phyloP scores from a whole-genome alignment of 192 early-diverging fungal species.

The Coemansia sp. region DNA sequence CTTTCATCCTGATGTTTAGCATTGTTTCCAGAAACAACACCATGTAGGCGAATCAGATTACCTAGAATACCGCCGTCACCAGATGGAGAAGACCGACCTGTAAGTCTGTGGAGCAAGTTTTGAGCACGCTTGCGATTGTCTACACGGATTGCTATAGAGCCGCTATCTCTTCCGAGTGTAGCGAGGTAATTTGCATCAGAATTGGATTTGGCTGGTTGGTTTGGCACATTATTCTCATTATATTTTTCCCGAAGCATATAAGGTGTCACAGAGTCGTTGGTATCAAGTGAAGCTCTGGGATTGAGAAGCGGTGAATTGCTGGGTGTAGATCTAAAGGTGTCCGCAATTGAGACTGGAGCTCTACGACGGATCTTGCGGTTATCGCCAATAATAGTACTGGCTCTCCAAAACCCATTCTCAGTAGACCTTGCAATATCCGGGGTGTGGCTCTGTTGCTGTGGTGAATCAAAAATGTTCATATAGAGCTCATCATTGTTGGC shows the following conservation, averaged over 20 bases:
- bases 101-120: slow-evolving; percentile 19
- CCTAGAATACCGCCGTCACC: slow-evolving; percentile 15
- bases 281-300: background rate
- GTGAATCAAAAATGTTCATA: slow-evolving; percentile 2
- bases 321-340: background rate
- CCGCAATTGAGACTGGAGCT: background rate
- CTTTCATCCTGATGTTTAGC: background rate
- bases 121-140: slow-evolving; percentile 26
- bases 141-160: slow-evolving; percentile 26
- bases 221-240: background rate
- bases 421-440: background rate
- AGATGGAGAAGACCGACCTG: slow-evolving; percentile 11
- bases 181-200: slow-evolving; percentile 35
- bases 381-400: background rate
- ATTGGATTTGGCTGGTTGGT: slow-evolving; percentile 19
- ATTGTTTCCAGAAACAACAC: slow-evolving; percentile 10
- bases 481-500: slow-evolving; percentile 1
- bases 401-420: background rate
- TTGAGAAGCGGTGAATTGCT: background rate
- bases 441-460: background rate
- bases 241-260: background rate
- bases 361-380: background rate
- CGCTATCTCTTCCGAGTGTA: slow-evolving; percentile 21
- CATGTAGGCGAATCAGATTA: slow-evolving; percentile 28
- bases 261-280: background rate